phyloP scores from a whole-genome alignment of 257 asterid species.

The Cordia subcordata region DNA sequence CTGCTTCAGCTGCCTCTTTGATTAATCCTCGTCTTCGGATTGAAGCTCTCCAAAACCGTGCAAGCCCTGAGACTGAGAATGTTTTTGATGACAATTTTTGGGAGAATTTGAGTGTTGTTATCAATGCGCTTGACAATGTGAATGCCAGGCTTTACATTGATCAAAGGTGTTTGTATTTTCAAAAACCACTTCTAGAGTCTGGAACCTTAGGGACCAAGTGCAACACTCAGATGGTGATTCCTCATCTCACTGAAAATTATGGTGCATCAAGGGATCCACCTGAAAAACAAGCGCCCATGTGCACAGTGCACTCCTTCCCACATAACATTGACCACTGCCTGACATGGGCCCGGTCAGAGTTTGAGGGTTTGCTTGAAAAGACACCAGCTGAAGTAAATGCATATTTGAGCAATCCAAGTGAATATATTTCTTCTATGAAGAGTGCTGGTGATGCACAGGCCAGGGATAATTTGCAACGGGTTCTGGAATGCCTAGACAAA shows the following conservation, averaged over 20 bases:
- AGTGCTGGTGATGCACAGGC: constrained; percentile 51
- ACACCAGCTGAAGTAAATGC: constrained; percentile 39
- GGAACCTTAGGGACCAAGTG: constrained; percentile 49
- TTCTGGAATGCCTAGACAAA: constrained; percentile 31
- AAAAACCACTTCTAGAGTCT: constrained; percentile 39
- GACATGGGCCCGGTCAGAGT: constrained; percentile 49
- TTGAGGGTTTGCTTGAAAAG: constrained; percentile 44
- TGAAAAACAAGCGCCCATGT: constrained; percentile 46
- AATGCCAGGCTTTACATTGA: constrained; percentile 44
- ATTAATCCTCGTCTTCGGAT: constrained; percentile 33
- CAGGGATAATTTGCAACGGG: constrained; percentile 37
- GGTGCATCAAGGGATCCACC: constrained; percentile 52
- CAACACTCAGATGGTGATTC: constrained; percentile 46
- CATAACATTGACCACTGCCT: constrained; percentile 48
- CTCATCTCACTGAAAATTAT: constrained; percentile 43
- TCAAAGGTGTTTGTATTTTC: constrained; percentile 43
- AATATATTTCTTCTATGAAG: constrained; percentile 33
- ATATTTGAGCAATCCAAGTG: constrained; percentile 29
- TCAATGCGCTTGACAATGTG: constrained; percentile 44
- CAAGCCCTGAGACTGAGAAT: constrained; percentile 34
- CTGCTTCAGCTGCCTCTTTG: constrained; percentile 41
- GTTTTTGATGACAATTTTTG: constrained; percentile 42
- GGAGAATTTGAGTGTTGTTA: constrained; percentile 39
- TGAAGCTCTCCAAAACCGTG: constrained; percentile 44
- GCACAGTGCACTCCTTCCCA: constrained; percentile 42